Base-by-base conservation (phyloP, 2,329 filamentous ascomycete species). In the Fusarium xyrophilum region DNA sequence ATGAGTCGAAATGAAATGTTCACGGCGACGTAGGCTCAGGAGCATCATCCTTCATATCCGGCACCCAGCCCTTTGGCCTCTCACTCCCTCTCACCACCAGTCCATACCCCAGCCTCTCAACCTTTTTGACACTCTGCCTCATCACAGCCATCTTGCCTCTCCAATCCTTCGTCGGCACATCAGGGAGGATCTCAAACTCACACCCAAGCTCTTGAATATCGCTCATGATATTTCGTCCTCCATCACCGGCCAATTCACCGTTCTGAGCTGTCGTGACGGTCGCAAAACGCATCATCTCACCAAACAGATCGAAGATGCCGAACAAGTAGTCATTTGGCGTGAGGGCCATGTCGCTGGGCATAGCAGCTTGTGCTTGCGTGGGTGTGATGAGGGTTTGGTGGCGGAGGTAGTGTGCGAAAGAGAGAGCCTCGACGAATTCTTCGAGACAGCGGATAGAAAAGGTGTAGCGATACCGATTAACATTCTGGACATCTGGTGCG, bases 211-310 rank as follows among this genome's bases (percentile, higher is more conserved):
- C 86, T 74, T 95, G 89, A 77, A 98, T 86, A 79, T 98, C 96
- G 12, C 86, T 84, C 51, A 98, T 82, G 43, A 98, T 91, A 9
- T 89, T 89, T 39, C 88, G 79, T 17, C 70, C 71, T 56, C 74
- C 73, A 25, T 68, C 53, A 43, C 81, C 80, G 7, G 82, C 83
- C 65, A 84, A 78, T 71, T 78, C 81, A 17, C 91, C 91, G 11
- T 83, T 89, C 8, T 93, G 91, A 2, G 93, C 93, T 77, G 97
- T 91, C 28, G 89, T 89, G 9, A 94, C 94, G 52, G 97, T 96
- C 1, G 93, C 93, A 79, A 97, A 98, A 32, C 94, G 88, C 96
- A 99, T 99, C 83, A 98, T 85, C 82, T 99, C 96, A 39, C 96
- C 96, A 2, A 94, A 94, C 71, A 98, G 86, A 78, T 99, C 96